These are phyloP conservation scores for Hypoxylon cercidicola DNA, from an alignment of 495 filamentous ascomycete species.

Conservation along the genomic window DNA sequence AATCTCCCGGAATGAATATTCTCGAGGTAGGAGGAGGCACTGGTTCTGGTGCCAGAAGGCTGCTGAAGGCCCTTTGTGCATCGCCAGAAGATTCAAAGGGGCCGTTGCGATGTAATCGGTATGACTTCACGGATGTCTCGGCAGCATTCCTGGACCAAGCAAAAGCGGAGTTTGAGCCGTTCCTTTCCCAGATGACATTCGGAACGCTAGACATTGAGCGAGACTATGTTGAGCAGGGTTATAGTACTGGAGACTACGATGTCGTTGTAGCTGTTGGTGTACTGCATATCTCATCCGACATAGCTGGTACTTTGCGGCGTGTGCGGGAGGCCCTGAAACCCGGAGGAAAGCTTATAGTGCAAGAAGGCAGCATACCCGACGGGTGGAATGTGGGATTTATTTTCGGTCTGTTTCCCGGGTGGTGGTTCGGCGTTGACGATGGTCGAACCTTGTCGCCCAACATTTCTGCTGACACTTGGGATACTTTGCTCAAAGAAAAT, in stretches of 20 bases:
- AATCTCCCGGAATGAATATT: conserved; percentile 51
- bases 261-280: conserved; percentile 54
- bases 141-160: conserved; percentile 56
- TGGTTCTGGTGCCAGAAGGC: conserved; percentile 32
- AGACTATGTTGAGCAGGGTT: conserved; percentile 39
- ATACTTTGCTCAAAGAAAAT: too few relatives aligned
- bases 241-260: conserved; percentile 44
- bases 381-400: conserved; percentile 45
- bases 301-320: conserved; percentile 47
- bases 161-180: conserved; percentile 20
- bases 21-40: conserved; percentile 60
- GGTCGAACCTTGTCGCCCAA: conserved; percentile 41
- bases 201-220: conserved; percentile 43
- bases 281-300: conserved; percentile 53
- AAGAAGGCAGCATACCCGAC: conserved; percentile 41
- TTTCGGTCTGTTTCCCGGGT: conserved; percentile 56
- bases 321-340: conserved; percentile 48
- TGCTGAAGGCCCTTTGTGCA: conserved; percentile 23
- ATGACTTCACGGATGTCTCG: conserved; percentile 64
- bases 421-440: conserved; percentile 58
- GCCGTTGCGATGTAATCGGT: conserved; percentile 34
- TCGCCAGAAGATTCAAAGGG: conserved; percentile 11
- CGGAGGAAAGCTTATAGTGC: conserved; percentile 51
- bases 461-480: conserved; percentile 1
- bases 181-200: conserved; percentile 39